Conservation (phyloP, 2,329 filamentous ascomycete genomes). For the Stagonosporopsis cucurbitacearum region DNA sequence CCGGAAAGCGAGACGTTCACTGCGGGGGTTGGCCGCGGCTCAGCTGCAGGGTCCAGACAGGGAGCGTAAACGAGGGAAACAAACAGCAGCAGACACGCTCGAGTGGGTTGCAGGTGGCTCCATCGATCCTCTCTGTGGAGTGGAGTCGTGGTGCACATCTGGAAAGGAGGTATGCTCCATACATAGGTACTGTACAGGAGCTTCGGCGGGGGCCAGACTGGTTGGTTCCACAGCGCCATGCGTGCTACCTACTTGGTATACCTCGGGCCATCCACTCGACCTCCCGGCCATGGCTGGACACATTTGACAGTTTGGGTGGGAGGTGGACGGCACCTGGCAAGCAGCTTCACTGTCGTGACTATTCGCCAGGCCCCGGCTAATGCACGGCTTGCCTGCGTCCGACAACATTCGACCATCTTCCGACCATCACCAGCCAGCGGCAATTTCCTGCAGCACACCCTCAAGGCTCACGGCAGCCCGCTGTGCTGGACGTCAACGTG, state of each 20-base stretch:
- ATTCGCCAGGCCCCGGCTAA: slow-evolving; percentile 19
- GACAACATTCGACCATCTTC: slow-evolving; percentile 4
- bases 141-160: slow-evolving; percentile 4
- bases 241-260: too few relatives aligned
- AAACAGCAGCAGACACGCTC: slow-evolving; percentile 14
- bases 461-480: slow-evolving; percentile 18
- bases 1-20: slow-evolving; percentile 19
- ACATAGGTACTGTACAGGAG: too few relatives aligned
- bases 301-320: too few relatives aligned
- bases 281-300: neutral
- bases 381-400: slow-evolving; percentile 12
- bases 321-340: slow-evolving; percentile 16
- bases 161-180: slow-evolving; percentile 6
- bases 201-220: slow-evolving; percentile 8
- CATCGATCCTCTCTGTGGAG: neutral
- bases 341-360: slow-evolving; percentile 10
- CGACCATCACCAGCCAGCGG: slow-evolving; percentile 13
- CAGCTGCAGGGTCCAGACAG: slow-evolving; percentile 31
- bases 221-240: too few relatives aligned
- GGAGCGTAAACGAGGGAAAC: slow-evolving; percentile 13
- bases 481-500: slow-evolving; percentile 18
- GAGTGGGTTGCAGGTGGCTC: slow-evolving; percentile 13
- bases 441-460: slow-evolving; percentile 25
- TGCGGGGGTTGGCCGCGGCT: slow-evolving; percentile 26
- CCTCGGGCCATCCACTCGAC: slow-evolving; percentile 4